Conservation (phyloP, 2,329 filamentous ascomycete species). For the Talaromyces sp. region DNA sequence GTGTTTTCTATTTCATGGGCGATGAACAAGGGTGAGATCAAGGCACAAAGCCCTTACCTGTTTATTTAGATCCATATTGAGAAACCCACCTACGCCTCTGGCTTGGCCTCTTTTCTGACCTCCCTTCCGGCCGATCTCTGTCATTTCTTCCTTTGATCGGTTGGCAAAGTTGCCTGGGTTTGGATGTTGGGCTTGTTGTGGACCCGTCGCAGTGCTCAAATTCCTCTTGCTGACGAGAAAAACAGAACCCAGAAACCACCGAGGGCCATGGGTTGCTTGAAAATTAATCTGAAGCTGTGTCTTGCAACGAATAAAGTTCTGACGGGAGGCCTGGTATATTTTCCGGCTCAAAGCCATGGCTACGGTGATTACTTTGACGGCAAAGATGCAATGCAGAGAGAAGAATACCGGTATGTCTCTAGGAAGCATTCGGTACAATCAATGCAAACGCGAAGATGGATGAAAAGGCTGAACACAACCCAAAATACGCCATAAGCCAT, state of each 20-base stretch:
- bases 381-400: background rate
- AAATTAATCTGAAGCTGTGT: background rate
- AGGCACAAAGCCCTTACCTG: constrained; percentile 17
- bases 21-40: background rate
- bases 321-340: background rate
- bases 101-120: constrained; percentile 24
- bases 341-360: constrained; percentile 4
- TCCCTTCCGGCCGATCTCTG: constrained; percentile 20
- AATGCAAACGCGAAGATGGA: background rate
- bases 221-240: background rate
- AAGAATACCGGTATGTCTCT: background rate
- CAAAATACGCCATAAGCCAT: background rate
- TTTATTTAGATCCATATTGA: constrained; percentile 23
- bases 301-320: background rate
- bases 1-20: background rate
- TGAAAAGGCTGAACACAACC: background rate
- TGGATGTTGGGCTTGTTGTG: constrained; percentile 13
- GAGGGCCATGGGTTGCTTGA: background rate
- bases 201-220: background rate
- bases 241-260: background rate
- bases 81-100: constrained; percentile 21
- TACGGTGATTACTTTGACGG: background rate
- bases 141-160: constrained; percentile 21
- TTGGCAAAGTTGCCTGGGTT: constrained; percentile 33
- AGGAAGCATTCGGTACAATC: background rate